Evolutionary conservation across 441 rosid species (phyloP).

Genomic region (Macaranga tanarius): DNA sequence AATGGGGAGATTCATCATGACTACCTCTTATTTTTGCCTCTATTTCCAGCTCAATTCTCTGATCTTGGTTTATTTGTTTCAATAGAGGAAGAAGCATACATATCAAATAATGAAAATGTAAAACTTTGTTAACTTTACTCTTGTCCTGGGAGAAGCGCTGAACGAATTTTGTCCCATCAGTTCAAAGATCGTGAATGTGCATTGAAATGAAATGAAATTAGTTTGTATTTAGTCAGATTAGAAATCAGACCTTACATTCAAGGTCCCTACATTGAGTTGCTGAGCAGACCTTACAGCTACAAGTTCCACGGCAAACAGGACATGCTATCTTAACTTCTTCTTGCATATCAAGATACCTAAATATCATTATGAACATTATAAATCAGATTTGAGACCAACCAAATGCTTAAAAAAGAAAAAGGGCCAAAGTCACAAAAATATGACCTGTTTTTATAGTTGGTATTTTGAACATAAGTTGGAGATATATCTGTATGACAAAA

Average conservation of each 20-base stretch:
- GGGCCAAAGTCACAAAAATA: not conserved
- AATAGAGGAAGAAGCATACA: constrained; percentile 94
- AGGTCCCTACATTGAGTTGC: constrained; percentile 52
- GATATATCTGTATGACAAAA: constrained; percentile 5
- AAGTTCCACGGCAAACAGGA: constrained; percentile 82
- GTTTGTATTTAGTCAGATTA: constrained; percentile 19
- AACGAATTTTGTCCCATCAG: constrained; percentile 28
- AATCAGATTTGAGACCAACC: constrained; percentile 2
- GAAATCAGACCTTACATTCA: constrained; percentile 81
- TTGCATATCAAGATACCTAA: constrained; percentile 54
- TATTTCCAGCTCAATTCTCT: constrained; percentile 56
- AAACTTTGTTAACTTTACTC: constrained; percentile 65
- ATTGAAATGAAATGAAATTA: constrained; percentile 22
- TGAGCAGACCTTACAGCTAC: constrained; percentile 77
- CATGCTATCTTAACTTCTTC: constrained; percentile 80
- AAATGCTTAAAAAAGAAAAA: constrained; percentile 15
- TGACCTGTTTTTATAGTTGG: not conserved
- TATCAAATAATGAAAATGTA: constrained; percentile 83
- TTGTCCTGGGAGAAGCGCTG: constrained; percentile 63
- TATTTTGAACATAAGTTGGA: constrained; percentile 11
- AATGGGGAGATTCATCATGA: constrained; percentile 13
- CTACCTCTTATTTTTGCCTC: constrained; percentile 77
- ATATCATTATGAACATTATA: constrained; percentile 28
- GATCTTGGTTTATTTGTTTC: constrained; percentile 70
- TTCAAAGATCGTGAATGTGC: constrained; percentile 17